Conservation (phyloP, 2,329 filamentous ascomycete species). For the Fusarium hostae region DNA sequence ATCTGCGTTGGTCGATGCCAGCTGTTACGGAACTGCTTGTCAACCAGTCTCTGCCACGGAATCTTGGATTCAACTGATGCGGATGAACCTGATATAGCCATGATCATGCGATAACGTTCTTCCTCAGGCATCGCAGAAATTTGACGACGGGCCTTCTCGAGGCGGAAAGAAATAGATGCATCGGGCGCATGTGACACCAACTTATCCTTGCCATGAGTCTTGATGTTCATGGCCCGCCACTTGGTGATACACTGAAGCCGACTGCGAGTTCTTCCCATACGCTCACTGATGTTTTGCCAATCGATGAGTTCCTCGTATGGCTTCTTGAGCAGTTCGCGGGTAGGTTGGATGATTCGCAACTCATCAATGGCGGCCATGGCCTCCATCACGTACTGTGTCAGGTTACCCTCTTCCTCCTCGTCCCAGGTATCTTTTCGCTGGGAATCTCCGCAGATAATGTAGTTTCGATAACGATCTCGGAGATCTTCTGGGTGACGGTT, state of each 20-base stretch:
- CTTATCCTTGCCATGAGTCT: constrained; percentile 49
- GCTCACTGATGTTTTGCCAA: constrained; percentile 72
- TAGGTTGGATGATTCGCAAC: constrained; percentile 48
- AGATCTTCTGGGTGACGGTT: constrained; percentile 74
- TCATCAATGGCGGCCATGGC: constrained; percentile 61
- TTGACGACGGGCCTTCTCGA: constrained; percentile 57
- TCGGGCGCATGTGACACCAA: constrained; percentile 48
- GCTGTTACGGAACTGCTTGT: constrained; percentile 53
- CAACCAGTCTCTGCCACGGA: constrained; percentile 59
- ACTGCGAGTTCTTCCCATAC: constrained; percentile 70
- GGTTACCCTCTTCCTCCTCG: constrained; percentile 65
- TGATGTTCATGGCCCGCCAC: constrained; percentile 64
- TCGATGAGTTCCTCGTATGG: constrained; percentile 67
- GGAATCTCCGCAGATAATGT: constrained; percentile 67
- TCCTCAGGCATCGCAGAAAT: constrained; percentile 55
- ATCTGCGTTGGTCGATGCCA: constrained; percentile 53
- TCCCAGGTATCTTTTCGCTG: constrained; percentile 68
- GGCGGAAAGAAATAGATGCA: constrained; percentile 53
- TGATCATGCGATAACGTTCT: constrained; percentile 58
- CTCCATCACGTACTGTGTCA: constrained; percentile 64
- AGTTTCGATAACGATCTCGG: constrained; percentile 77
- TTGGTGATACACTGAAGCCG: constrained; percentile 76
- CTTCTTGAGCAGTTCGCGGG: constrained; percentile 49
- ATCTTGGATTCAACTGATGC: constrained; percentile 59
- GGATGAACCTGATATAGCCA: constrained; percentile 55